Conservation (phyloP, 352 stramenopile species). For the Phytophthora pseudosyringae region DNA sequence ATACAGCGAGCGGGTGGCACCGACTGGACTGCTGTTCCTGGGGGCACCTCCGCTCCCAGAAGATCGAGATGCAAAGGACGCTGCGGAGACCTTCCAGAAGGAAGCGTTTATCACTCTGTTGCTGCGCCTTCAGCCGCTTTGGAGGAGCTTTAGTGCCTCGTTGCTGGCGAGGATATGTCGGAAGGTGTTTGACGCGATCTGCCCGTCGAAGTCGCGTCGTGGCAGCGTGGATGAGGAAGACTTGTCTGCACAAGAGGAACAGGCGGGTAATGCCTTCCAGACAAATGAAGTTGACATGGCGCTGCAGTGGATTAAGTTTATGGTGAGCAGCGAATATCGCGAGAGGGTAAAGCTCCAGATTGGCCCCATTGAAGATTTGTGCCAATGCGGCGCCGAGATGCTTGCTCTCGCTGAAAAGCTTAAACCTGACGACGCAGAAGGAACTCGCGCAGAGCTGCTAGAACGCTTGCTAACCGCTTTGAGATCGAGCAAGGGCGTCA, state of each 20-base stretch:
- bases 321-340: slow-evolving; percentile 72
- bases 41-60: slow-evolving; percentile 10
- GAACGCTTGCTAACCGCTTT: slow-evolving; percentile 49
- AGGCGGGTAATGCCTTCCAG: slow-evolving; percentile 1
- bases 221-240: slow-evolving; percentile 21
- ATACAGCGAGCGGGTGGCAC: slow-evolving; percentile 52
- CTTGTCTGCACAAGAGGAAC: background rate
- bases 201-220: slow-evolving; percentile 9
- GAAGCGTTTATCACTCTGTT: slow-evolving; percentile 49
- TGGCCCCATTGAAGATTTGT: slow-evolving; percentile 68
- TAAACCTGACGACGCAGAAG: slow-evolving; percentile 21
- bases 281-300: slow-evolving; percentile 42
- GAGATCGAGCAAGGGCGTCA: slow-evolving; percentile 54
- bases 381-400: slow-evolving; percentile 61
- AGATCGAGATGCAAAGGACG: slow-evolving; percentile 9
- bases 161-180: slow-evolving; percentile 57
- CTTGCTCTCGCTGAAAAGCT: slow-evolving; percentile 45
- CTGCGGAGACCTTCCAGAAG: slow-evolving; percentile 24
- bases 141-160: slow-evolving; percentile 56
- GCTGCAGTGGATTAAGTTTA: slow-evolving; percentile 67
- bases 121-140: slow-evolving; percentile 59
- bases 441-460: slow-evolving; percentile 21
- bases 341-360: slow-evolving; percentile 66
- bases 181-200: slow-evolving; percentile 47
- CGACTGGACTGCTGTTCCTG: slow-evolving; percentile 56